Base-by-base conservation (phyloP, 139 green algal species). In the Auxenochlorella pyrenoidosa region DNA sequence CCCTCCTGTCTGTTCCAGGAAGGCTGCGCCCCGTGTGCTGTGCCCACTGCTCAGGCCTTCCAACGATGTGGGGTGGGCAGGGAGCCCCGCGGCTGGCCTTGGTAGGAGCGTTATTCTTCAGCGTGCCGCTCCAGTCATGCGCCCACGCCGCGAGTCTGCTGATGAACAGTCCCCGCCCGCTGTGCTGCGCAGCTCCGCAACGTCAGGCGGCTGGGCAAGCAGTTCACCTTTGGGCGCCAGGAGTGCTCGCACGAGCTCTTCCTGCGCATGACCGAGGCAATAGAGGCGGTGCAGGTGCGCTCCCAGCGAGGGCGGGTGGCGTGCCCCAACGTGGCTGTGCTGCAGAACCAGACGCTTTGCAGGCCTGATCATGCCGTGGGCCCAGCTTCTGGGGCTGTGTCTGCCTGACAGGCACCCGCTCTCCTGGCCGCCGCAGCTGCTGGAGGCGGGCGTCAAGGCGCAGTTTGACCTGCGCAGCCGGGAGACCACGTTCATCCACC, bases 171-270 rank as follows among this genome's bases (percentile, higher is more conserved):
- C 32, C 12, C 72, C 24, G 8, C 34, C 16, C 12, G 26, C 40
- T 47, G 8, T 54, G 38, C 38, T 19, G 38, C 44, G 60, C 80
- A 85, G 80, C 80, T 85, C 40, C 43, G 43, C 63, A 32, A 85
- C 43, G 80, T 85, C 12, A 85, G 77, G 80, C 80, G 80, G 13
- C 40, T 85, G 63, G 80, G 80, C 80, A 85, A 85, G 66, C 87
- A 89, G n/a, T 89, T 94, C 28, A 71, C n/a, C 32, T 89, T 88
- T 73, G 92, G 92, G 44, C 66, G 89, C 51, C 94, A 96, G 89
- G 94, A 96, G 85, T 93, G 96, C 87, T 70, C 88, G 5, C 94
- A 96, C 68, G 94, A 96, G 79, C 94, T 95, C 51, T 88, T 92
- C 83, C 86, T 94, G 72, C 91, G 90, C 19, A 70, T 96, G 40